phyloP scores from a whole-genome alignment of 257 asterid species.

The Lithospermum erythrorhizon region DNA sequence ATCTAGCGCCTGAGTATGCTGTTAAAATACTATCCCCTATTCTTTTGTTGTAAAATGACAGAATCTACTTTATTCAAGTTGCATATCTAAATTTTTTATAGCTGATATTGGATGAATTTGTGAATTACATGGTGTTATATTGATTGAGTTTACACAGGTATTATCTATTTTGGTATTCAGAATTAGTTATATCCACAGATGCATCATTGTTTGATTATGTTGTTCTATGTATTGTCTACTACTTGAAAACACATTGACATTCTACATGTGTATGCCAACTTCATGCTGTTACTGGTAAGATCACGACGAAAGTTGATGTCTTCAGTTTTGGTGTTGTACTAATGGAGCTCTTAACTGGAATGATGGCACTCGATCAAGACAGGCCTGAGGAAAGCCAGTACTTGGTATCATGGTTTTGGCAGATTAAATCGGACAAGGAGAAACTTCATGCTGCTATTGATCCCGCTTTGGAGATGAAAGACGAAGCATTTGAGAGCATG shows the following conservation, averaged over 20 bases:
- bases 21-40: conserved; percentile 26
- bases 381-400: conserved; percentile 87
- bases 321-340: conserved; percentile 86
- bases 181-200: too few relatives aligned
- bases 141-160: too few relatives aligned
- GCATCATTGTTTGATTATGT: too few relatives aligned
- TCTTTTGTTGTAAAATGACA: too few relatives aligned
- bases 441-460: conserved; percentile 59
- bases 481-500: conserved; percentile 48
- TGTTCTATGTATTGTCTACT: too few relatives aligned
- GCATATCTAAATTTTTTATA: too few relatives aligned
- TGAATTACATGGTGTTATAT: too few relatives aligned
- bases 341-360: conserved; percentile 79
- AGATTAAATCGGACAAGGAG: conserved; percentile 46
- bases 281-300: conserved; percentile 68
- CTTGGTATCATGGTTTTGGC: conserved; percentile 80
- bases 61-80: too few relatives aligned
- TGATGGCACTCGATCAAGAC: conserved; percentile 67
- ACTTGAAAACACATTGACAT: background rate
- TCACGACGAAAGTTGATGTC: conserved; percentile 86
- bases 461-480: conserved; percentile 36
- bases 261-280: background rate
- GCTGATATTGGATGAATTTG: too few relatives aligned
- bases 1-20: conserved; percentile 89
- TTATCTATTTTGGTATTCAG: too few relatives aligned